Evolutionary conservation across 495 filamentous ascomycete genomes (phyloP).

Genomic region (Talaromyces adpressus): DNA sequence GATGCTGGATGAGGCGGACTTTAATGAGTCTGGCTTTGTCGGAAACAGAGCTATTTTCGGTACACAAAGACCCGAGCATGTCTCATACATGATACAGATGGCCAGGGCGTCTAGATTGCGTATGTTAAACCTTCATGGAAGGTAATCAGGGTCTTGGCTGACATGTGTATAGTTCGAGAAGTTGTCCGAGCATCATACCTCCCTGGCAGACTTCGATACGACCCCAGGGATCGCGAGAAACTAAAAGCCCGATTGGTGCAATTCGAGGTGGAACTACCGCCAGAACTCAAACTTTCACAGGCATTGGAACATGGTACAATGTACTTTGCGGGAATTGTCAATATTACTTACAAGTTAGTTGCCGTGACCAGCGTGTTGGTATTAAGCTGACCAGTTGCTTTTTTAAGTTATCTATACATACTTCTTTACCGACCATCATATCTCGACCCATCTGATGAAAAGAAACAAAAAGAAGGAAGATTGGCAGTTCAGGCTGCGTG

Average conservation of each 20-base stretch:
- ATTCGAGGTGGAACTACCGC: slow-evolving; percentile 30
- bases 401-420: slow-evolving; percentile 32
- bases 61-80: slow-evolving; percentile 21
- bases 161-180: slow-evolving; percentile 25
- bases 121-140: slow-evolving; percentile 12
- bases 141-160: not conserved
- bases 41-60: slow-evolving; percentile 23
- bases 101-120: slow-evolving; percentile 30
- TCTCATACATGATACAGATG: slow-evolving; percentile 37
- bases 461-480: slow-evolving; percentile 20
- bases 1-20: slow-evolving; percentile 29
- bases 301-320: slow-evolving; percentile 19
- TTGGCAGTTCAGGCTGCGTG: slow-evolving; percentile 37
- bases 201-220: slow-evolving; percentile 23
- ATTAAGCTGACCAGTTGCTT: not conserved
- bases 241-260: slow-evolving; percentile 25
- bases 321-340: slow-evolving; percentile 35
- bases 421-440: slow-evolving; percentile 32
- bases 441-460: slow-evolving; percentile 20
- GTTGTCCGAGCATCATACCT: slow-evolving; percentile 35
- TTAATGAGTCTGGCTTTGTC: slow-evolving; percentile 23
- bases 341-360: slow-evolving; percentile 38
- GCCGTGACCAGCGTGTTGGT: not conserved
- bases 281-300: slow-evolving; percentile 24
- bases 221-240: slow-evolving; percentile 18